Evolutionary conservation across 1,284 basidiomycete species (phyloP), one percentile per base, ranked within the genome.

Genomic region (Apiotrichum brassicae): DNA sequence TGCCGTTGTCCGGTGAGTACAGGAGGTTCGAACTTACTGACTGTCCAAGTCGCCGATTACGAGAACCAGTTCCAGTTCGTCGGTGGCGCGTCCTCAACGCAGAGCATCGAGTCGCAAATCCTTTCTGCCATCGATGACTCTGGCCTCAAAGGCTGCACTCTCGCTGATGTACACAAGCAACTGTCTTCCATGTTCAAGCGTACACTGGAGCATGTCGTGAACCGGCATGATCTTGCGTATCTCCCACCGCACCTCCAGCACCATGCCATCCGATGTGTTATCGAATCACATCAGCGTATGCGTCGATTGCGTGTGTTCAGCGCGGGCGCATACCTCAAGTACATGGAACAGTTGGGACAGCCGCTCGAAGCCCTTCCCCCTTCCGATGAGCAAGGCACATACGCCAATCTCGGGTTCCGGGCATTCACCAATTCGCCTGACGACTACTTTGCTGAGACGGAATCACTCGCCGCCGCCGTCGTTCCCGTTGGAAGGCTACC

Each of bases 231-330:
- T 26, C 56, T 55, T 1, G 56, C 49, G 14, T 53, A 36, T 23
- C 38, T 60, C 0, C 64, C 65, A 0, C 57, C 63, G 1, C 62
- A 68, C 33, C 50, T 71, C 6, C 58, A 60, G 35, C 49, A 53
- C 22, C 41, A 53, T 3, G 48, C 53, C 8, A 61, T 65, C 12
- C 57, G 53, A 24, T 54, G 55, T 5, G 51, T 57, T 28, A 66
- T 69, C 49, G 69, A 71, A 49, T 60, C 57, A 2, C 39, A 47
- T 22, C 59, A 60, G 7, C 60, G 62, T 28, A 63, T 68, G 47
- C 59, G 65, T 4, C 64, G 69, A 18, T 46, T 68, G 5, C 55
- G 66, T 16, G 39, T 60, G 2, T 68, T 62, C 51, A 48, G 55
- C 6, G 47, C 57, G 1, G 44, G 48, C 19, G 51, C 53, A 5